phyloP scores from a whole-genome alignment of 116 monocot genomes.

The Zostera marina region DNA sequence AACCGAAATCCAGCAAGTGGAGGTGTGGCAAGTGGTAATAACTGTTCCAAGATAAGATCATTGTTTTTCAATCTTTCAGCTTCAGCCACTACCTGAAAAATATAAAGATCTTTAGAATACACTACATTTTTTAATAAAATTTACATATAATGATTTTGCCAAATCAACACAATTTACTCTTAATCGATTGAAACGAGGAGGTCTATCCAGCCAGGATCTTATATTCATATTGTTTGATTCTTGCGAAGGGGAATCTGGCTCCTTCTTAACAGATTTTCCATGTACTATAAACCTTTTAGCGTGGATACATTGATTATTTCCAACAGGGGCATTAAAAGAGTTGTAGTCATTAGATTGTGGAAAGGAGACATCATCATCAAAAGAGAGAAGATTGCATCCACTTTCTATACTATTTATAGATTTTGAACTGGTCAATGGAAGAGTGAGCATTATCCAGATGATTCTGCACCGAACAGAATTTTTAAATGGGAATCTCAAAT shows the following conservation, averaged over 20 bases:
- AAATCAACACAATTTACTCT: slow-evolving; percentile 27
- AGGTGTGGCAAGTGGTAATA: slow-evolving; percentile 40
- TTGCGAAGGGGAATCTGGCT: slow-evolving; percentile 19
- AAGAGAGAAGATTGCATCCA: slow-evolving; percentile 59
- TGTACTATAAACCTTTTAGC: slow-evolving; percentile 78
- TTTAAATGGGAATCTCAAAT: slow-evolving; percentile 65
- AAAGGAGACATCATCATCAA: slow-evolving; percentile 52
- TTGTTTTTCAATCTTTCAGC: slow-evolving; percentile 66
- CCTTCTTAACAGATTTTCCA: slow-evolving; percentile 44
- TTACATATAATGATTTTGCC: neutral
- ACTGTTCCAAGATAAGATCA: slow-evolving; percentile 77
- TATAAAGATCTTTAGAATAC: slow-evolving; percentile 1
- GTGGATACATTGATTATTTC: slow-evolving; percentile 46
- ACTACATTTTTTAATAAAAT: neutral
- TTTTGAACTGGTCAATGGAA: slow-evolving; percentile 24
- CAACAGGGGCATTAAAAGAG: slow-evolving; percentile 13
- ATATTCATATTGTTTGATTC: slow-evolving; percentile 43
- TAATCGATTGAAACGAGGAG: slow-evolving; percentile 61
- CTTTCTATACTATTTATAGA: slow-evolving; percentile 22
- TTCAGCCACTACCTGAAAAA: slow-evolving; percentile 59
- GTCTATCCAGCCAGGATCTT: slow-evolving; percentile 42
- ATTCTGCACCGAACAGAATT: slow-evolving; percentile 80
- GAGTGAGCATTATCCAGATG: slow-evolving; percentile 66
- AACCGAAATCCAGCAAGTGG: slow-evolving; percentile 87
- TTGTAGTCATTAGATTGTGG: slow-evolving; percentile 9